These are phyloP conservation scores for Quercus lobata DNA, from an alignment of 331 rosid species.

Conservation along the genomic window DNA sequence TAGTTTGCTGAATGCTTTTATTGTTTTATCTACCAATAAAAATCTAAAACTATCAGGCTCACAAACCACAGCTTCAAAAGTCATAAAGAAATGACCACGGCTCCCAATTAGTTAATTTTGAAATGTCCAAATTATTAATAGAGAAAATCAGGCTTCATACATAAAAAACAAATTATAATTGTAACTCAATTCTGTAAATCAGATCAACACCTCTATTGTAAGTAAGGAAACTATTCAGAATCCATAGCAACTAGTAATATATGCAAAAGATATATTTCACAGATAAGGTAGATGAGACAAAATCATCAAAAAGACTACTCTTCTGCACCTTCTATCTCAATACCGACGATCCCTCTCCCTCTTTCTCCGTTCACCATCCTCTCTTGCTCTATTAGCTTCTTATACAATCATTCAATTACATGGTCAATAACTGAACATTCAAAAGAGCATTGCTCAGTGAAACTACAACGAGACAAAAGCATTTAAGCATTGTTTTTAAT, in stretches of 20 bases:
- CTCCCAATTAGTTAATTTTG: too few relatives aligned
- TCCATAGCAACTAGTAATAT: not conserved
- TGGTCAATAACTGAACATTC: not conserved
- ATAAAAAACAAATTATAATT: not conserved
- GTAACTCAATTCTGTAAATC: not conserved
- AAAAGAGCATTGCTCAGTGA: not conserved
- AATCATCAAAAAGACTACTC: slow-evolving; percentile 34
- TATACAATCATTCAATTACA: slow-evolving; percentile 30
- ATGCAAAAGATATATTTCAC: not conserved
- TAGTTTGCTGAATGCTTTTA: too few relatives aligned
- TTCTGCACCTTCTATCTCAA: slow-evolving; percentile 62
- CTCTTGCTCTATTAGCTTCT: slow-evolving; percentile 92
- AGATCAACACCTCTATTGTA: not conserved
- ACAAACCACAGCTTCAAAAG: too few relatives aligned
- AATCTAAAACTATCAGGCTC: too few relatives aligned
- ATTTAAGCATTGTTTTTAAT: not conserved
- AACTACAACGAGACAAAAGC: not conserved
- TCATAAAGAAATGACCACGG: too few relatives aligned
- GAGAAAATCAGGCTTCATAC: not conserved
- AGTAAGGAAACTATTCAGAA: not conserved
- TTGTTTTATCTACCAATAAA: too few relatives aligned
- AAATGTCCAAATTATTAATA: not conserved
- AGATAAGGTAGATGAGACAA: slow-evolving; percentile 1
- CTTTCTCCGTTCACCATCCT: slow-evolving; percentile 82
- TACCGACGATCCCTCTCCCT: slow-evolving; percentile 62